These are phyloP conservation scores for Emericellopsis terricola DNA, from an alignment of 495 filamentous ascomycete species.

Conservation along the genomic window DNA sequence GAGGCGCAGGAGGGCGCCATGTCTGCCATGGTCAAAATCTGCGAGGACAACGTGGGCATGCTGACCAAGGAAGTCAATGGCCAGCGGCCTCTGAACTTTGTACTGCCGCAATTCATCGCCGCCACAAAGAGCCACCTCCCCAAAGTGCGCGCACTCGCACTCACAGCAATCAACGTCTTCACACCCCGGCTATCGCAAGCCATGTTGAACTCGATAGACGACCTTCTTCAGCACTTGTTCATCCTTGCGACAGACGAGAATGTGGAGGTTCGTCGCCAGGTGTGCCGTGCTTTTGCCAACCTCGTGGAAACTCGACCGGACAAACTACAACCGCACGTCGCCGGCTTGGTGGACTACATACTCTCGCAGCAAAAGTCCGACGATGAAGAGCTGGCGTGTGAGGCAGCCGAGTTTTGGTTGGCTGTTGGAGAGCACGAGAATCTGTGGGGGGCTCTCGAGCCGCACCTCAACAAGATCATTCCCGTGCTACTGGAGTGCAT, in stretches of 20 bases:
- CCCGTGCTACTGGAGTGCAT: slow-evolving; percentile 86
- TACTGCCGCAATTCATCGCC: slow-evolving; percentile 80
- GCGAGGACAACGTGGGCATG: slow-evolving; percentile 81
- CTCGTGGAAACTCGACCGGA: slow-evolving; percentile 81
- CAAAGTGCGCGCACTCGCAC: slow-evolving; percentile 60
- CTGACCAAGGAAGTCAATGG: slow-evolving; percentile 75
- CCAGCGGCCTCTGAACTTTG: slow-evolving; percentile 67
- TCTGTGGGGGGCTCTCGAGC: slow-evolving; percentile 52
- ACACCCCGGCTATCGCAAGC: slow-evolving; percentile 63
- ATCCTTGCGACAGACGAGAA: slow-evolving; percentile 55
- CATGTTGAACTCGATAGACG: slow-evolving; percentile 56
- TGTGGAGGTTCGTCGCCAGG: slow-evolving; percentile 68
- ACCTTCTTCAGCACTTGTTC: slow-evolving; percentile 67
- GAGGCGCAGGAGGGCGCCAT: slow-evolving; percentile 84
- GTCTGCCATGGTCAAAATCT: slow-evolving; percentile 83
- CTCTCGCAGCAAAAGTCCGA: slow-evolving; percentile 75
- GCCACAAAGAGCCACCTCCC: slow-evolving; percentile 57
- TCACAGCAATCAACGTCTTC: slow-evolving; percentile 81
- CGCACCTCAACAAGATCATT: slow-evolving; percentile 69
- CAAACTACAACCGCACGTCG: slow-evolving; percentile 77
- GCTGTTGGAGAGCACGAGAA: slow-evolving; percentile 74
- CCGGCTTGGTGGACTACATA: slow-evolving; percentile 83
- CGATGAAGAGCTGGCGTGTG: slow-evolving; percentile 79
- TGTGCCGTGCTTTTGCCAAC: slow-evolving; percentile 84
- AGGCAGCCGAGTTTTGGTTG: slow-evolving; percentile 97